These are phyloP conservation scores for Ophiostoma himal-ulmi DNA, from an alignment of 2,329 filamentous ascomycete genomes.

Conservation along the genomic window DNA sequence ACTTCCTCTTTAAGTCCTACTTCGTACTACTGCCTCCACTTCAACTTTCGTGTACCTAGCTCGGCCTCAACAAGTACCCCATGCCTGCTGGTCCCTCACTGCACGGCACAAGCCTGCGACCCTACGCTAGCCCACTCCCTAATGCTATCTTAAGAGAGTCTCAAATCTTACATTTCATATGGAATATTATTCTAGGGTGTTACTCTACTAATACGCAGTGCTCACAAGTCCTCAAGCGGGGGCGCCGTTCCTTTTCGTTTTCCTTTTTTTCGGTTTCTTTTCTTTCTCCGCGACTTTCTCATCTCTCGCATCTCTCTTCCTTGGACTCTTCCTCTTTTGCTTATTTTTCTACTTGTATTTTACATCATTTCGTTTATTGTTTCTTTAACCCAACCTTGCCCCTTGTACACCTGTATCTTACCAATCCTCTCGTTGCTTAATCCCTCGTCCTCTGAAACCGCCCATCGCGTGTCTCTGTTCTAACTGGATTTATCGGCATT, in stretches of 20 bases:
- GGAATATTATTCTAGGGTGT: not conserved
- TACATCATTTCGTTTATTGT: not conserved
- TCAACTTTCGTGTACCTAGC: not conserved
- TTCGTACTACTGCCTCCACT: not conserved
- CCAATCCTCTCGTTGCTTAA: not conserved
- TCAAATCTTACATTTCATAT: not conserved
- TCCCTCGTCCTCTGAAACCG: constrained; percentile 5
- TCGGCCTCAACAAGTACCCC: not conserved
- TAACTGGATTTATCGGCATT: not conserved
- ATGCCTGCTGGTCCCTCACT: not conserved
- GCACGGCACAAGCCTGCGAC: not conserved
- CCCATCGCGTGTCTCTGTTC: not conserved
- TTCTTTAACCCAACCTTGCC: constrained; percentile 7
- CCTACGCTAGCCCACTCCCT: not conserved
- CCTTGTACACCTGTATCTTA: not conserved
- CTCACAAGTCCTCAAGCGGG: not conserved
- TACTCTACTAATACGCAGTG: not conserved
- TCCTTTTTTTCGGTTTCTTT: not conserved
- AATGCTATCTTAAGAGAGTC: not conserved
- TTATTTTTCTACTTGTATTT: not conserved
- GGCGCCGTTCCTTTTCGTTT: not conserved
- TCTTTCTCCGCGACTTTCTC: not conserved
- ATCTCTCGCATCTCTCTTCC: not conserved
- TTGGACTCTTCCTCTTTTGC: not conserved
- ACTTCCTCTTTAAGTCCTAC: not conserved